Evolutionary conservation across 2,329 filamentous ascomycete species (phyloP), one percentile per base, ranked within the genome.

Genomic region (Pezicula radicicola): DNA sequence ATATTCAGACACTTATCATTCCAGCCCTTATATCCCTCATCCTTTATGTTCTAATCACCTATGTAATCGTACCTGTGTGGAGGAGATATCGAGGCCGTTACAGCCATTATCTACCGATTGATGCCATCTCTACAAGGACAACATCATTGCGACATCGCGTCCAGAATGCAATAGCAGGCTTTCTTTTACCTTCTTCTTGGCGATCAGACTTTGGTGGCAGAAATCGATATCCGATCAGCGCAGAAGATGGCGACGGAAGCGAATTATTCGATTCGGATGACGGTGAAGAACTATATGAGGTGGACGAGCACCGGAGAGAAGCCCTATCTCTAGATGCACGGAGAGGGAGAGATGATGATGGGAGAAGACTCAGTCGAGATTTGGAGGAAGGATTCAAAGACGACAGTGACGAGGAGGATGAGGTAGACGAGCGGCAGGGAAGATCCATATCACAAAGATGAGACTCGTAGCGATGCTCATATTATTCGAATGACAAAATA

Each of bases 311-410:
- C 21, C 66, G 72, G 37, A 65, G 75, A 46, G 73, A 74, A 54
- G 74, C 70, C 3, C 55, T 76, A 8, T 66, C 63, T 4, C 49
- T 67, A 3, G 64, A 66, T 59, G 62, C 60, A 19, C 47, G 54
- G 66, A 70, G 58, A 65, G 67, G 62, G 63, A 57, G 74, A 50
- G 62, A 65, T 44, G 69, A 70, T 43, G 79, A 83, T 55, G 77
- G 75, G 45, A 75, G 81, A 60, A 77, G 91, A 56, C 63, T 96
- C 55, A 93, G 89, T 67, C 77, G 90, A 70, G 91, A 96, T 61
- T 69, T 93, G 48, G 89, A 93, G 67, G 80, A 87, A 62, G 87
- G 85, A 0, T 90, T 90, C 65, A 81, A 82, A 70, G 87, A 89
- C 66, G 85, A 88, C 60, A 89, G 86, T 64, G 83, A 87, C 51